Base-by-base conservation (phyloP, 768 basidiomycete genomes). In the Ramaria rubella region DNA sequence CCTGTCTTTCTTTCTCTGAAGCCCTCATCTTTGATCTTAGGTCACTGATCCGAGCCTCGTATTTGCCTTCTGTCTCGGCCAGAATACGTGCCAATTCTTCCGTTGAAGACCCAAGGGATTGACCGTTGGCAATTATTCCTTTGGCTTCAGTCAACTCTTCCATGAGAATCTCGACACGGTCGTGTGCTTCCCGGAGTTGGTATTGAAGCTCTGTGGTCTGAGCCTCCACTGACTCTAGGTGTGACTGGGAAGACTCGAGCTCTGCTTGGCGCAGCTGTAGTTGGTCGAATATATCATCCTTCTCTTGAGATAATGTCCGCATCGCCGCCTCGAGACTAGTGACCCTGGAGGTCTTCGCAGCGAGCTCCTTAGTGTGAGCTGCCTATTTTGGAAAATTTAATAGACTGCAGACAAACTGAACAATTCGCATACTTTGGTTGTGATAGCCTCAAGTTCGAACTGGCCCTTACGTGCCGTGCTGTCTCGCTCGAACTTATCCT, bases 241-340 rank as follows among this genome's bases (percentile, higher is more conserved):
- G 84, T 4, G 81, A 81, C 60, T 86, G 84, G 4, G 85, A 81
- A 1, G 89, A 87, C 70, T 99, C 96, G 11, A 88, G 69, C 65
- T 97, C 94, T 15, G 90, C 94, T 68, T 95, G 92, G 29, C 90
- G 85, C 46, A 87, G 64, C 69, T 98, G 93, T 3, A 93, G 75
- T 58, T 87, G 82, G 61, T 94, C 90, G 67, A 97, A 98, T 60
- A 92, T 79, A 11, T 74, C 68, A 61, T 83, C 85, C 64, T 94
- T 94, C 66, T 93, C 90, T 26, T 75, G 70, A 14, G 81, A 80
- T 7, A 94, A 75, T 29, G 76, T 81, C 60, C 80, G 78, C n/a
- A 91, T 73, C 1, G 84, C 83, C 34, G 73, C 72, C 64, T 94
- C 89, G 30, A 98, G 77, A 8, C 81, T 73, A 6, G 77, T 70